Percentiles rank a stretch among this genome's conserved stretches.
Conservation (phyloP, 805 yeast genomes). For the Ogataea angusta region DNA sequence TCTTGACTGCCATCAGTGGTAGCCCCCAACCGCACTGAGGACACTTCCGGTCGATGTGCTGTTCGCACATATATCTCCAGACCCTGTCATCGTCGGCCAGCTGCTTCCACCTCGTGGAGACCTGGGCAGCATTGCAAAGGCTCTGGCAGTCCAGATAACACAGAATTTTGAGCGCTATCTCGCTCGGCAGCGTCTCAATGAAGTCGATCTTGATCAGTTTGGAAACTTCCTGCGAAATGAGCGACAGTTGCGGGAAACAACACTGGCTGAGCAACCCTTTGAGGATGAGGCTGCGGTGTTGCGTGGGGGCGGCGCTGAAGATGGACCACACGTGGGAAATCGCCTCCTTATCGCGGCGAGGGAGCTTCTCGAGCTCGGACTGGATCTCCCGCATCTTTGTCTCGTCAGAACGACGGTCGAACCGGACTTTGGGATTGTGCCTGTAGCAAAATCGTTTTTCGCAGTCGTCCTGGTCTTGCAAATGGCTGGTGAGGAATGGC, state of each 20-base stretch:
- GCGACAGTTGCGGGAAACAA: slow-evolving; percentile 93
- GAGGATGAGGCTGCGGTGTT: slow-evolving; percentile 69
- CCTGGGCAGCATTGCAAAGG: slow-evolving; percentile 92
- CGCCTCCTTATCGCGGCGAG: slow-evolving; percentile 70
- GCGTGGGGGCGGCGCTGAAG: slow-evolving; percentile 69
- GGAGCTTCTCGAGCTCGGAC: slow-evolving; percentile 50
- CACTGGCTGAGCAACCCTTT: slow-evolving; percentile 86
- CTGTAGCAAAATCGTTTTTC: slow-evolving; percentile 80
- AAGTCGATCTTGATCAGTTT: slow-evolving; percentile 85
- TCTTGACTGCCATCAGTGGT: slow-evolving; percentile 87
- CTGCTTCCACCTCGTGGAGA: slow-evolving; percentile 78
- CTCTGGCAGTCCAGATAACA: slow-evolving; percentile 91
- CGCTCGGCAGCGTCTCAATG: slow-evolving; percentile 79
- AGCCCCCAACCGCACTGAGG: slow-evolving; percentile 99
- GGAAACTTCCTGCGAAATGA: slow-evolving; percentile 74
- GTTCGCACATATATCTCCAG: slow-evolving; percentile 98
- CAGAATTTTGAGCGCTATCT: slow-evolving; percentile 76
- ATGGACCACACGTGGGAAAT: slow-evolving; percentile 81
- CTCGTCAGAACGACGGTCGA: slow-evolving; percentile 67
- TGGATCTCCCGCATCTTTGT: slow-evolving; percentile 64
- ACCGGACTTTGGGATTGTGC: slow-evolving; percentile 84
- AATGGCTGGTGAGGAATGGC: slow-evolving; percentile 34
- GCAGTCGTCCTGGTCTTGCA: slow-evolving; percentile 41
- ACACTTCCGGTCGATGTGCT: slow-evolving; percentile 95
- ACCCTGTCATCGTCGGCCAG: slow-evolving; percentile 95